Evolutionary conservation across 1,284 basidiomycete genomes (phyloP).

Genomic region (Sporisorium scitamineum): DNA sequence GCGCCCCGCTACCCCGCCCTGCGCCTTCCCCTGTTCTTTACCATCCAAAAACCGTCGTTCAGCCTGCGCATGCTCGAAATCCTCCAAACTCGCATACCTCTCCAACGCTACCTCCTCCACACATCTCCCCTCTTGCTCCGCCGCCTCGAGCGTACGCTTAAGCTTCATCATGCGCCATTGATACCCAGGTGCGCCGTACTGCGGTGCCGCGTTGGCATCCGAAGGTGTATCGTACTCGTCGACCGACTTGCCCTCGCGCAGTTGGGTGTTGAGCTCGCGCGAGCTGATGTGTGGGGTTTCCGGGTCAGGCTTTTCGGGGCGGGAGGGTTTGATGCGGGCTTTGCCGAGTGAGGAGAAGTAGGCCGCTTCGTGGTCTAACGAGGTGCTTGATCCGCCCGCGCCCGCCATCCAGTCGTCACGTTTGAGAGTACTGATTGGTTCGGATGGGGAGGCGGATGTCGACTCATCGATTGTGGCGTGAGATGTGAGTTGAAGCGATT

Average conservation of each 20-base stretch:
- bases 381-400: neutral
- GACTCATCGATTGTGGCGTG: conserved; percentile 71
- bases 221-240: conserved; percentile 73
- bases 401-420: conserved; percentile 92
- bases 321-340: conserved; percentile 74
- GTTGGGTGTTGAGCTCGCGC: conserved; percentile 83
- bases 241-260: conserved; percentile 76
- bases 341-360: conserved; percentile 82
- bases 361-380: conserved; percentile 55
- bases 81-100: conserved; percentile 73
- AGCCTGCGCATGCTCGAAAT: conserved; percentile 87
- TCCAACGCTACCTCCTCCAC: conserved; percentile 88
- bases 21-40: conserved; percentile 71
- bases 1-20: conserved; percentile 71
- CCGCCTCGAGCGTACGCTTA: conserved; percentile 86
- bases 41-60: conserved; percentile 87
- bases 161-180: conserved; percentile 99
- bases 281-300: conserved; percentile 75
- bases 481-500: conserved; percentile 78
- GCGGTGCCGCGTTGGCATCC: conserved; percentile 49
- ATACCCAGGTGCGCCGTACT: conserved; percentile 83
- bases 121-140: conserved; percentile 80
- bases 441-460: conserved; percentile 44
- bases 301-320: conserved; percentile 76
- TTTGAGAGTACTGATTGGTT: conserved; percentile 73